These are phyloP conservation scores for Colletotrichum sp. DNA, from an alignment of 2,329 filamentous ascomycete genomes.

Conservation along the genomic window DNA sequence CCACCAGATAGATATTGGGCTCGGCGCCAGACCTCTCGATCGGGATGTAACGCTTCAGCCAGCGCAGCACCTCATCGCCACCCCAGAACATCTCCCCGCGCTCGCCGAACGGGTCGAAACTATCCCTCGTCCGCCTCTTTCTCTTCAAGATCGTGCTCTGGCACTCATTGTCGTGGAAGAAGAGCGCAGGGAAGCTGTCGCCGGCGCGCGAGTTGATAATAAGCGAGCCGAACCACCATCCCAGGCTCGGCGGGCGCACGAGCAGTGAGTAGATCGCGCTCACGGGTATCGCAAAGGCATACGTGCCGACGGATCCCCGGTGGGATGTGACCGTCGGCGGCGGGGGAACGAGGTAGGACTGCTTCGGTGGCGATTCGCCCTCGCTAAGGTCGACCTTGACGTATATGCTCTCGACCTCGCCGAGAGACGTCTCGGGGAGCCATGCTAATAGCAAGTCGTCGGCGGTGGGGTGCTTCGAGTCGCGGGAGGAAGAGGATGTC, in stretches of 20 bases:
- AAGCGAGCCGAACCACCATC: conserved; percentile 98
- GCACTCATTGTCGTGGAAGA: conserved; percentile 98
- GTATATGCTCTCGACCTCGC: conserved; percentile 86
- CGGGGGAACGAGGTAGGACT: conserved; percentile 89
- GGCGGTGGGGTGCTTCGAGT: conserved; percentile 51
- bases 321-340: conserved; percentile 86
- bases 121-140: conserved; percentile 82
- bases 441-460: conserved; percentile 88
- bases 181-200: conserved; percentile 92
- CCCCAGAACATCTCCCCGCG: conserved; percentile 94
- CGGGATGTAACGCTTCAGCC: conserved; percentile 83
- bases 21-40: conserved; percentile 87
- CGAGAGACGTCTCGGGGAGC: conserved; percentile 88
- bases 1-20: conserved; percentile 88
- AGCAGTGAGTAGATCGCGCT: conserved; percentile 90
- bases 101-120: conserved; percentile 88
- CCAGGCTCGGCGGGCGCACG: conserved; percentile 88
- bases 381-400: conserved; percentile 94
- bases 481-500: conserved; percentile 45
- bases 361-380: conserved; percentile 78
- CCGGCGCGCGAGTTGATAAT: conserved; percentile 91
- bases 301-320: conserved; percentile 73
- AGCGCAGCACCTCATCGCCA: conserved; percentile 91
- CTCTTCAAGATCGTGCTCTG: conserved; percentile 94
- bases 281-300: conserved; percentile 90